Conservation (phyloP, 768 basidiomycete genomes). For the Trametopsis cervina region DNA sequence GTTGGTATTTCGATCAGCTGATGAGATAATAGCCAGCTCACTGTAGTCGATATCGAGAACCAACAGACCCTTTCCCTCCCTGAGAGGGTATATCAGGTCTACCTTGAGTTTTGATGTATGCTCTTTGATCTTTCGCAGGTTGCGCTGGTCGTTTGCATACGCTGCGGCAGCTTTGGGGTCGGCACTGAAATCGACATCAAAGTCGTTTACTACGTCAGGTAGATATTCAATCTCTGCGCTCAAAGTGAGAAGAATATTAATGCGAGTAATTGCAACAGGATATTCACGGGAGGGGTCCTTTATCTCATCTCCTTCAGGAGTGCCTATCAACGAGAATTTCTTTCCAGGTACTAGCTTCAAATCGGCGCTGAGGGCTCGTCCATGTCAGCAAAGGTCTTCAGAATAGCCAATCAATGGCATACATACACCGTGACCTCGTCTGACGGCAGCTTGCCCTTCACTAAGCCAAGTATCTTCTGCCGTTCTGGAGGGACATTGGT, state of each 20-base stretch:
- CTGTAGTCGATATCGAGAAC: slow-evolving; percentile 91
- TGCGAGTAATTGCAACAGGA: too few species aligned
- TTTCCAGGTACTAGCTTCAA: slow-evolving; percentile 51
- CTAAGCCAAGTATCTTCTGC: slow-evolving; percentile 83
- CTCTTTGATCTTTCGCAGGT: slow-evolving; percentile 75
- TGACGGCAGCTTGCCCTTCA: slow-evolving; percentile 74
- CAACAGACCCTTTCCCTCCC: slow-evolving; percentile 71
- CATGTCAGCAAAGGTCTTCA: too few species aligned
- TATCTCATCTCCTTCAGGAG: slow-evolving; percentile 79
- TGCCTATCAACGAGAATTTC: slow-evolving; percentile 83
- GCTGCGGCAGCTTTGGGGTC: slow-evolving; percentile 48
- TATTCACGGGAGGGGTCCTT: slow-evolving; percentile 65
- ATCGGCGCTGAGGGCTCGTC: too few species aligned
- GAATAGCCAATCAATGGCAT: background rate
- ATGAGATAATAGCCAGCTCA: slow-evolving; percentile 25
- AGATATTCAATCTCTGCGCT: slow-evolving; percentile 55
- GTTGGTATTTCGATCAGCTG: background rate
- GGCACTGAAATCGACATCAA: slow-evolving; percentile 74
- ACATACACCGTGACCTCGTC: slow-evolving; percentile 60
- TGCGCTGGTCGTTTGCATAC: slow-evolving; percentile 72
- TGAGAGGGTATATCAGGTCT: slow-evolving; percentile 69
- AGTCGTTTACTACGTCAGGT: slow-evolving; percentile 71
- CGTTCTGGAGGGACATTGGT: slow-evolving; percentile 79
- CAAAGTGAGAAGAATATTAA: too few species aligned
- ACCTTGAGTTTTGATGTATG: slow-evolving; percentile 55